These are phyloP conservation scores for Lichenothelia convexa DNA, from an alignment of 495 filamentous ascomycete species.

Conservation along the genomic window DNA sequence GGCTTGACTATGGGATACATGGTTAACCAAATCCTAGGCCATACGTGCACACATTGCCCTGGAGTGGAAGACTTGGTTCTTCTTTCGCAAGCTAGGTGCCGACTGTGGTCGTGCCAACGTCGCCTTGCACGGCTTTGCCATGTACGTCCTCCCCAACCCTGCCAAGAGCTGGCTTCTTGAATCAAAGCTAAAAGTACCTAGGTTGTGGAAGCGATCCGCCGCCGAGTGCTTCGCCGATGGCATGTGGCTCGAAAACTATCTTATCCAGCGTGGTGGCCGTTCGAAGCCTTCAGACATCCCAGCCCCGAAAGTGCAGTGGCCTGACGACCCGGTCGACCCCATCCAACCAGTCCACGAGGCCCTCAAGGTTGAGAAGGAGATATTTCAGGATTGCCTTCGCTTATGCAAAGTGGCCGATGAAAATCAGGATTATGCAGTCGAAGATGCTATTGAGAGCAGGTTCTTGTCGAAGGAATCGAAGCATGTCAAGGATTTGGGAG, in stretches of 20 bases:
- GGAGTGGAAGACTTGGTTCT: background rate
- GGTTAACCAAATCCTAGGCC: background rate
- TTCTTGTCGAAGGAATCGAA: background rate
- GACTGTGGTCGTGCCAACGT: background rate
- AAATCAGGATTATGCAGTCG: background rate
- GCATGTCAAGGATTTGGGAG: background rate
- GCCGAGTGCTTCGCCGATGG: background rate
- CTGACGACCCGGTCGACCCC: background rate
- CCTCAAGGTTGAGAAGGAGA: background rate
- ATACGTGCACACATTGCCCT: background rate
- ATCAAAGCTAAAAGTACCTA: background rate
- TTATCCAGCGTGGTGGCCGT: background rate
- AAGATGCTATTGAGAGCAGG: background rate
- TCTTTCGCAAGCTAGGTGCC: background rate
- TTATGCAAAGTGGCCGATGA: background rate
- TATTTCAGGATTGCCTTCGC: background rate
- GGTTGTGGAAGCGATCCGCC: background rate
- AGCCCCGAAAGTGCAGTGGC: background rate
- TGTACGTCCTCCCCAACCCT: background rate
- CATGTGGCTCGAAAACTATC: background rate
- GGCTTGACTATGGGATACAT: no score
- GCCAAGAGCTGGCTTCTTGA: background rate
- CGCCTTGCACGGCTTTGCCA: background rate
- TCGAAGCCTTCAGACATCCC: background rate
- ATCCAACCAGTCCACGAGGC: background rate